Percentiles rank a stretch among this genome's conserved stretches.
Conservation (phyloP, 495 filamentous ascomycete genomes). For the Neurospora hispaniola region DNA sequence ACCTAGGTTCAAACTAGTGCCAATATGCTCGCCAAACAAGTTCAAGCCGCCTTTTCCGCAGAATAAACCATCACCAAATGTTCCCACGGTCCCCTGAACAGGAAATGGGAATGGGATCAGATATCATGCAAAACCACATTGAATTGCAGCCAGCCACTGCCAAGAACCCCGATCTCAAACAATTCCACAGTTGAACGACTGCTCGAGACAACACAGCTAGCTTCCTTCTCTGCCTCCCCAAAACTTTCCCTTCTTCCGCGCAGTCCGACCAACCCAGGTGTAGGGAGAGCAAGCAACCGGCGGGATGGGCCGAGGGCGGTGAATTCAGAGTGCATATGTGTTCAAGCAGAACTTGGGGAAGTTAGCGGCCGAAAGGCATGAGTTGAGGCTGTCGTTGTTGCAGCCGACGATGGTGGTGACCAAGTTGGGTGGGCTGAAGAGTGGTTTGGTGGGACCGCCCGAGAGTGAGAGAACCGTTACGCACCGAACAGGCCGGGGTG, state of each 20-base stretch:
- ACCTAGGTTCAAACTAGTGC: too few species aligned
- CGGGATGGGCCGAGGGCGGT: slow-evolving; percentile 44
- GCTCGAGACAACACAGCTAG: slow-evolving; percentile 23
- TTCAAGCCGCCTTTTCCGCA: too few species aligned
- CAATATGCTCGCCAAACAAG: too few species aligned
- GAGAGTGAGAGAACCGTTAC: too few species aligned
- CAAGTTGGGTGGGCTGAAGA: too few species aligned
- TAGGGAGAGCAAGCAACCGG: slow-evolving; percentile 40
- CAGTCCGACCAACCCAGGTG: slow-evolving; percentile 36
- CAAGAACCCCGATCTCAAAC: slow-evolving; percentile 49
- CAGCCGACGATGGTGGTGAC: slow-evolving; percentile 44
- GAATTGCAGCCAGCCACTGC: slow-evolving; percentile 32
- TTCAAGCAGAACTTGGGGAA: slow-evolving; percentile 34
- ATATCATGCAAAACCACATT: slow-evolving; percentile 23
- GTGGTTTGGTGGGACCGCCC: too few species aligned
- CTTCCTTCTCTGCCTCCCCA: slow-evolving; percentile 35
- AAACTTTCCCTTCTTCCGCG: slow-evolving; percentile 38
- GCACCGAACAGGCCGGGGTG: background rate
- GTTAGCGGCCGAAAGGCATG: slow-evolving; percentile 33
- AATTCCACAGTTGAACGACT: slow-evolving; percentile 27
- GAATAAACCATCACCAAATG: slow-evolving; percentile 40
- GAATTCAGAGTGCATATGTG: slow-evolving; percentile 37
- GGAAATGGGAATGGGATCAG: slow-evolving; percentile 57
- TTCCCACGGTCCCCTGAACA: slow-evolving; percentile 45
- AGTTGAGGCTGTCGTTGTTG: slow-evolving; percentile 42